phyloP scores from a whole-genome alignment of 2,329 filamentous ascomycete species.

The Cytospora piceicola region DNA sequence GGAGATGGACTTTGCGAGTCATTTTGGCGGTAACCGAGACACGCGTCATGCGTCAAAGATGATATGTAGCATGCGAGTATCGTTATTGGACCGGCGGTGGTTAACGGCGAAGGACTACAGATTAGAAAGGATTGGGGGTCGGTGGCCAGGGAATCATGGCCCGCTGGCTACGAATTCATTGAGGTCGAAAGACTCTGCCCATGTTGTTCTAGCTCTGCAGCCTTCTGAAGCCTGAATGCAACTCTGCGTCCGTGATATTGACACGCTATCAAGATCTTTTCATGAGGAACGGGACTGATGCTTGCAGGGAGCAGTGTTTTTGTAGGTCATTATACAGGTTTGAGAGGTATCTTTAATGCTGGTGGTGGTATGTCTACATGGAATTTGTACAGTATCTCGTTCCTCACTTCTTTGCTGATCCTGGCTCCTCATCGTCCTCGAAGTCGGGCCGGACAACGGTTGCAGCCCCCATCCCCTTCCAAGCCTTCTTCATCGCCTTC shows the following conservation, averaged over 20 bases:
- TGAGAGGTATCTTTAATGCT: background rate
- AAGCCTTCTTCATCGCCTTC: conserved; percentile 3
- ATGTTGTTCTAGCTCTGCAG: background rate
- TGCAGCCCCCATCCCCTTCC: conserved; percentile 24
- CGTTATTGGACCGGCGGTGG: background rate
- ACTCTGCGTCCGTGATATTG: background rate
- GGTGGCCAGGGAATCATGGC: background rate
- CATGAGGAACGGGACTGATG: background rate
- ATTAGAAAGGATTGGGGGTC: conserved; percentile 18
- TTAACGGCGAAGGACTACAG: background rate
- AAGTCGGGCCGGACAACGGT: background rate
- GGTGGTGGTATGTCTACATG: background rate
- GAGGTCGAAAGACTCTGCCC: background rate
- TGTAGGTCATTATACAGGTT: background rate
- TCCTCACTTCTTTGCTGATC: background rate
- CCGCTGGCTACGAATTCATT: conserved; percentile 3
- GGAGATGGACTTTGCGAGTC: background rate
- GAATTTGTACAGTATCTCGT: background rate
- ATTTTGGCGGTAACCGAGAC: background rate
- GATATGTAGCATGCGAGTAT: background rate
- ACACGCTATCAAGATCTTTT: background rate
- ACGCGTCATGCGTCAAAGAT: background rate
- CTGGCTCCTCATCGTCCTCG: background rate
- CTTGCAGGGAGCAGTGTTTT: background rate
- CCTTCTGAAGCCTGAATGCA: background rate